phyloP scores from a whole-genome alignment of 2,329 filamentous ascomycete species.

The Neofusicoccum umdonicola region DNA sequence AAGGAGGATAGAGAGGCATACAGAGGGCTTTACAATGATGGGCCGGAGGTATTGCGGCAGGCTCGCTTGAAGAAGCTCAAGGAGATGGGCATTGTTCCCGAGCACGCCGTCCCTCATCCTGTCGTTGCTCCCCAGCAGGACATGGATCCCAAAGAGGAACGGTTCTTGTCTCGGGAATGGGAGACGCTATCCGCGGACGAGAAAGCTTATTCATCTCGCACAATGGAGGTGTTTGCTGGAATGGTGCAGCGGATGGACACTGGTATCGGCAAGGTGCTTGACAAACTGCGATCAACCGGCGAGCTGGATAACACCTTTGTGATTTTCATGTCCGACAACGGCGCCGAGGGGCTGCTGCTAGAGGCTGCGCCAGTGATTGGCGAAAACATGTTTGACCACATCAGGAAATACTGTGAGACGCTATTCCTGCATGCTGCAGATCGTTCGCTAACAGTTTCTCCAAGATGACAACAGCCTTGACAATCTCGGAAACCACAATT shows the following conservation, averaged over 20 bases:
- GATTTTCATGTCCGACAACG: conserved; percentile 41
- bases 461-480: conserved; percentile 35
- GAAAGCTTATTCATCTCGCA: conserved; percentile 38
- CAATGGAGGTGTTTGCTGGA: conserved; percentile 38
- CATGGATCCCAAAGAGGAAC: conserved; percentile 14
- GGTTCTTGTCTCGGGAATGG: conserved; percentile 22
- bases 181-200: conserved; percentile 31
- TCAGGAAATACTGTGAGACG: conserved; percentile 31
- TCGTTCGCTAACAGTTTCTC: not conserved
- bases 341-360: conserved; percentile 35
- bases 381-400: conserved; percentile 29
- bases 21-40: conserved; percentile 27
- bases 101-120: conserved; percentile 25
- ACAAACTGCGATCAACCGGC: conserved; percentile 28
- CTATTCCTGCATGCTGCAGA: not conserved
- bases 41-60: conserved; percentile 25
- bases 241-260: conserved; percentile 37
- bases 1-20: conserved; percentile 24
- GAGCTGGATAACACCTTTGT: conserved; percentile 39
- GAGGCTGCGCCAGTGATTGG: conserved; percentile 32
- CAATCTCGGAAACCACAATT: conserved; percentile 35
- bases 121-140: conserved; percentile 22
- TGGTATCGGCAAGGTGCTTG: conserved; percentile 33
- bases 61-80: conserved; percentile 25
- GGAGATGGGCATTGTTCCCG: conserved; percentile 24